Evolutionary conservation across 2,329 filamentous ascomycete species (phyloP).

Genomic region (Neofusicoccum kwambonambiense): DNA sequence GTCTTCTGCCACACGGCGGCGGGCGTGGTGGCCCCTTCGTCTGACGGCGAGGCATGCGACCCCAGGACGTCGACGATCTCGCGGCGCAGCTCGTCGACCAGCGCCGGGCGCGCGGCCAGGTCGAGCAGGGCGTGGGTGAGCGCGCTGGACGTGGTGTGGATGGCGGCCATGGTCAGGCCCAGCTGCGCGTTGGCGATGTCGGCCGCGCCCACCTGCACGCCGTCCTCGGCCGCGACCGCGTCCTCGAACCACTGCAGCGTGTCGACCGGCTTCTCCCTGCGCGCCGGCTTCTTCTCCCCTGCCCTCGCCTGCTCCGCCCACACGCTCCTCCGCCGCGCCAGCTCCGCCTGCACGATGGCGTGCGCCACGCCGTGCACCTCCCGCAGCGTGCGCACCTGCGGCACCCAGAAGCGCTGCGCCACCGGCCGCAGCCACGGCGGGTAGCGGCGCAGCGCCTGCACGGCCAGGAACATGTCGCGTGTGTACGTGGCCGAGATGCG

Average conservation of each 20-base stretch:
- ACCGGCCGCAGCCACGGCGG: slow-evolving; percentile 36
- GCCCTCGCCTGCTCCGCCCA: slow-evolving; percentile 20
- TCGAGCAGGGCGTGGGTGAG: slow-evolving; percentile 25
- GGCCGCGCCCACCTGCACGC: no score
- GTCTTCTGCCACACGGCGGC: slow-evolving; percentile 29
- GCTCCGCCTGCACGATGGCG: slow-evolving; percentile 35
- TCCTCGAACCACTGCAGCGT: slow-evolving; percentile 22
- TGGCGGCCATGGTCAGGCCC: neutral
- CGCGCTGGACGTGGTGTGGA: slow-evolving; percentile 25
- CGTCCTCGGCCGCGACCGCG: neutral
- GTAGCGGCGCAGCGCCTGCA: slow-evolving; percentile 33
- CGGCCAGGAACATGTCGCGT: slow-evolving; percentile 33
- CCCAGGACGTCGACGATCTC: slow-evolving; percentile 27
- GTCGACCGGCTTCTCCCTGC: slow-evolving; percentile 11
- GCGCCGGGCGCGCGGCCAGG: slow-evolving; percentile 25
- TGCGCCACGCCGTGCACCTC: slow-evolving; percentile 35
- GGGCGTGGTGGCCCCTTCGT: neutral
- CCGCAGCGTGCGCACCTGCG: slow-evolving; percentile 34
- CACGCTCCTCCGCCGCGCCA: slow-evolving; percentile 27
- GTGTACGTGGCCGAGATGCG: slow-evolving; percentile 35
- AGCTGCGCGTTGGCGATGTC: neutral
- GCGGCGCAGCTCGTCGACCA: slow-evolving; percentile 26
- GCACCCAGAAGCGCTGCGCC: slow-evolving; percentile 32
- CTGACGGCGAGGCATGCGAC: no score
- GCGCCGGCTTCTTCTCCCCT: slow-evolving; percentile 15